These are phyloP conservation scores for Paraphaeosphaeria sporulosa DNA, from an alignment of 2,329 filamentous ascomycete genomes.

Conservation along the genomic window DNA sequence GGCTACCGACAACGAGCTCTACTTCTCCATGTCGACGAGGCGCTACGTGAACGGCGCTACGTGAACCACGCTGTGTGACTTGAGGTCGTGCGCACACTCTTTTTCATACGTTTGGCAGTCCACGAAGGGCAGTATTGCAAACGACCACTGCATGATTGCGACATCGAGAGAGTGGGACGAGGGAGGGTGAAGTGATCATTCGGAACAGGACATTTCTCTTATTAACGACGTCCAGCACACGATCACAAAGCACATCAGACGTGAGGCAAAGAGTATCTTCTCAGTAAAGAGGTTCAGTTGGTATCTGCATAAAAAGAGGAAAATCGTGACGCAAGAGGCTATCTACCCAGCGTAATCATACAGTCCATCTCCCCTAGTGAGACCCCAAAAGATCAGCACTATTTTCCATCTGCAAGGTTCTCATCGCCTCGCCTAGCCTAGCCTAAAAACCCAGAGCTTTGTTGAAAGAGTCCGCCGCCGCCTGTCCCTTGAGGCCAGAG, in stretches of 20 bases:
- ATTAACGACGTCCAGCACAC: neutral
- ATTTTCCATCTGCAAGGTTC: neutral
- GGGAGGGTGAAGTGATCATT: too few relatives aligned
- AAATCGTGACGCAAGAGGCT: constrained; percentile 8
- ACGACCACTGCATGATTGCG: too few relatives aligned
- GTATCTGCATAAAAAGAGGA: constrained; percentile 15
- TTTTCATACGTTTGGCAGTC: too few relatives aligned
- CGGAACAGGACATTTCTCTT: too few relatives aligned
- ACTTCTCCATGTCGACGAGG: too few relatives aligned
- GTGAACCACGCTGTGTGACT: too few relatives aligned
- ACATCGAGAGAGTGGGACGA: too few relatives aligned
- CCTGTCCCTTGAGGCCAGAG: constrained; percentile 28
- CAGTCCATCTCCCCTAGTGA: constrained; percentile 2
- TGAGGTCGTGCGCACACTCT: too few relatives aligned
- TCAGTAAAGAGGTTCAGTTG: constrained; percentile 9
- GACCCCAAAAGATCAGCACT: neutral
- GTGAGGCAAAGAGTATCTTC: neutral
- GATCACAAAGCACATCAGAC: neutral
- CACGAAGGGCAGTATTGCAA: too few relatives aligned
- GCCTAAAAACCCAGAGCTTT: constrained; percentile 32
- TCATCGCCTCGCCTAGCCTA: neutral
- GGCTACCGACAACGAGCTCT: too few relatives aligned
- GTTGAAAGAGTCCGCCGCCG: constrained; percentile 42
- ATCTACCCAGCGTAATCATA: constrained; percentile 10
- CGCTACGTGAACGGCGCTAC: too few relatives aligned